Evolutionary conservation across 805 yeast genomes (phyloP), one percentile per base, ranked within the genome.

Genomic region (Wickerhamomyces kurtzmanii): DNA sequence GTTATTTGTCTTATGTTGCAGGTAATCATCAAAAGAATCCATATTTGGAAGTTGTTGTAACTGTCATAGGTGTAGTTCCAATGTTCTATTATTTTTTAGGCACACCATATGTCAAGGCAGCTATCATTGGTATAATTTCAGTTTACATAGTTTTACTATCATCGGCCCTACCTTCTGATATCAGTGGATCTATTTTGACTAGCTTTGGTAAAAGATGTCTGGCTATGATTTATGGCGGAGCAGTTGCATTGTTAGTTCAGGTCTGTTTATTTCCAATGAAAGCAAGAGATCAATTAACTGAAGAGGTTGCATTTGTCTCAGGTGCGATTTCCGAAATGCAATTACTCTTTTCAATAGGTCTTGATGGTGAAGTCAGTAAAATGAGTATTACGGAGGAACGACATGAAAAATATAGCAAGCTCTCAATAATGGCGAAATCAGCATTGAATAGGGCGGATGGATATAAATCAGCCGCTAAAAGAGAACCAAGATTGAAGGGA

Each of bases 151-250:
- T 68, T 8, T 38, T 64, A 28, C 42, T 65, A n/a, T 64, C 72
- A 0, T 49, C 71, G 3, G 50, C 52, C 3, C 28, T 58, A 2
- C 71, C 70, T 1, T 47, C 59, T 5, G 37, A 40, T 2, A 40
- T 50, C 16, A 52, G 57, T 6, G 64, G 68, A 5, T 50, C 63
- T 1, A 66, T 68, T 28, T 32, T 53, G 15, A 46, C 45, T 7
- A 65, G 60, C 38, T 68, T 64, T 41, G 71, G 63, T 3, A 68
- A 66, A 33, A 49, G 75, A 37, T 63, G 70, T 40, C 32, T 68
- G 6, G 68, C 74, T 0, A 63, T 66, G 46, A 55, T 66, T 3
- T 58, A 66, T 36, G 75, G 75, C 29, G 71, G 72, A 15, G 56
- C 54, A 4, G 55, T 61, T 6, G 71, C 73, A 0, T 31, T 66